These are phyloP conservation scores for Abrus pulchellus DNA, from an alignment of 306 rosid genomes.

Conservation along the genomic window DNA sequence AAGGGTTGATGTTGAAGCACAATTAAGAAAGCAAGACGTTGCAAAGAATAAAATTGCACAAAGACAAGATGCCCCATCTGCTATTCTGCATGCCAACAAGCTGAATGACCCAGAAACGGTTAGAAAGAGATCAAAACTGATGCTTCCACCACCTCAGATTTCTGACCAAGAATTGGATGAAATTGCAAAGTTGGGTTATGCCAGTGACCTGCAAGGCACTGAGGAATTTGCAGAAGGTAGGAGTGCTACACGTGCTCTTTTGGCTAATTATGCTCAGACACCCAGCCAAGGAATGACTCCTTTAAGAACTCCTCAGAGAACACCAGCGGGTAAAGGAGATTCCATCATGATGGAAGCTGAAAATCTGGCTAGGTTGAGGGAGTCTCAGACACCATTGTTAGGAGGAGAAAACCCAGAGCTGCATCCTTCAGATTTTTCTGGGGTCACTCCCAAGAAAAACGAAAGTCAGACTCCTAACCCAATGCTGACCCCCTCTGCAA, in stretches of 20 bases:
- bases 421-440: constrained; percentile 96
- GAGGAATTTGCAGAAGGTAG: constrained; percentile 82
- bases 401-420: constrained; percentile 97
- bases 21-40: constrained; percentile 83
- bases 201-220: constrained; percentile 78
- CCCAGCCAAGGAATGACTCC: constrained; percentile 84
- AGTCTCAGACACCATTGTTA: constrained; percentile 92
- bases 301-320: constrained; percentile 89
- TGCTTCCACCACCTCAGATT: constrained; percentile 98
- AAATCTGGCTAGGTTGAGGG: constrained; percentile 93
- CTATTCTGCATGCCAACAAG: constrained; percentile 91
- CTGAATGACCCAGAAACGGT: constrained; percentile 94
- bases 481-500: constrained; percentile 88
- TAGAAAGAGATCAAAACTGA: constrained; percentile 87
- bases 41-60: constrained; percentile 91
- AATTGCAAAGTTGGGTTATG: constrained; percentile 96
- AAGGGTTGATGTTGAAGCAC: constrained; percentile 82
- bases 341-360: constrained; percentile 98
- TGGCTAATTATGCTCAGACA: constrained; percentile 89
- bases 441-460: constrained; percentile 90
- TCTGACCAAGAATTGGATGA: constrained; percentile 93
- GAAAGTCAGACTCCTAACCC: constrained; percentile 89
- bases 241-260: constrained; percentile 88
- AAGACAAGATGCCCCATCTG: constrained; percentile 92
- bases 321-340: constrained; percentile 94